Percentiles rank a stretch among this genome's conserved stretches.
These are phyloP conservation scores for Maudiozyma serrabonitensis DNA, from an alignment of 805 yeast species.

Conservation along the genomic window DNA sequence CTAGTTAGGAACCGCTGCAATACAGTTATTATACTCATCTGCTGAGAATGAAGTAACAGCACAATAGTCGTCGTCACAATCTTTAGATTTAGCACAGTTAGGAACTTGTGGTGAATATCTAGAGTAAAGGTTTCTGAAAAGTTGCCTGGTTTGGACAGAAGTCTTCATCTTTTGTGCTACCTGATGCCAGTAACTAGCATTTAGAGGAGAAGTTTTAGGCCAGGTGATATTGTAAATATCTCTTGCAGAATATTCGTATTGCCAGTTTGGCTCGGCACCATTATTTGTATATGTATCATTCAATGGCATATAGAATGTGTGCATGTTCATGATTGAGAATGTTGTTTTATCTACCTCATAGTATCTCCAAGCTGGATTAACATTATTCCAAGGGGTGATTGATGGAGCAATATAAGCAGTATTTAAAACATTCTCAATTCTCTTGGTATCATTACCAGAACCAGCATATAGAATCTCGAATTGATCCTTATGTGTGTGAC, in stretches of 20 bases:
- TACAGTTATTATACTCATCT: not conserved
- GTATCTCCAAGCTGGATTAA: not conserved
- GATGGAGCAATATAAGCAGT: not conserved
- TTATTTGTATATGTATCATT: not conserved
- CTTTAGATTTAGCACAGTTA: not conserved
- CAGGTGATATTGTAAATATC: not conserved
- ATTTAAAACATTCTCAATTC: not conserved
- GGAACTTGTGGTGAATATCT: not conserved
- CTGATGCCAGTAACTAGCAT: not conserved
- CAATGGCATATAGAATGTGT: not conserved
- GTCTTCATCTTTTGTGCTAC: not conserved
- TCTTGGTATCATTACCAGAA: not conserved
- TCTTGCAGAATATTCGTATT: not conserved
- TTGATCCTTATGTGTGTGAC: not conserved
- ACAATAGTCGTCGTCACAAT: not conserved
- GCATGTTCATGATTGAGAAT: not conserved
- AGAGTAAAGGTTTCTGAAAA: not conserved
- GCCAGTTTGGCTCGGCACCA: not conserved
- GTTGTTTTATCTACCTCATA: not conserved
- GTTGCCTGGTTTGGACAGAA: not conserved
- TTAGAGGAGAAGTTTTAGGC: not conserved
- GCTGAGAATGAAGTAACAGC: not conserved
- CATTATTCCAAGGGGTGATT: not conserved
- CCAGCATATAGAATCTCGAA: not conserved
- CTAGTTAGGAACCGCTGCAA: not conserved